phyloP scores from a whole-genome alignment of 108 stramenopile genomes.

The Epithemia pelagica region DNA sequence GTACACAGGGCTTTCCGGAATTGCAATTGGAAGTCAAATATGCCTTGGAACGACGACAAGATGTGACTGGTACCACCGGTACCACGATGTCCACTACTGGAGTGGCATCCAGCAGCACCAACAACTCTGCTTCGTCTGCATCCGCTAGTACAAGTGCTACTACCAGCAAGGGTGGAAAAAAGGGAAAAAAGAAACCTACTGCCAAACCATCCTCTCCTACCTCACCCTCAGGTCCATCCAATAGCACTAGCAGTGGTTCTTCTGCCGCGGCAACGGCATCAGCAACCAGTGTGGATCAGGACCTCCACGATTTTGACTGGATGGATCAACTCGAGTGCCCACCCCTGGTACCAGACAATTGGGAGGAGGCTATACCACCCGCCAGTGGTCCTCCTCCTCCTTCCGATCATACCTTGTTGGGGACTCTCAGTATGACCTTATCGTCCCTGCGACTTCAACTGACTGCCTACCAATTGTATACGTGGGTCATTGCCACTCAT shows the following conservation, averaged over 20 bases:
- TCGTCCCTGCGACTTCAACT: slow-evolving; percentile 21
- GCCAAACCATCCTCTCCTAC: slow-evolving; percentile 2
- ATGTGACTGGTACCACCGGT: background rate
- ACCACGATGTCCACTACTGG: background rate
- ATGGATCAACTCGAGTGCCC: slow-evolving; percentile 23
- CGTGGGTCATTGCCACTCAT: slow-evolving; percentile 22
- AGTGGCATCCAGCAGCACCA: background rate
- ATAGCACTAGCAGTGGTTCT: too few relatives aligned
- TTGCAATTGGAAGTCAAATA: slow-evolving; percentile 24
- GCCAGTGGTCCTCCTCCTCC: slow-evolving; percentile 6
- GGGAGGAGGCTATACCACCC: slow-evolving; percentile 19
- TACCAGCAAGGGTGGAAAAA: slow-evolving; percentile 30
- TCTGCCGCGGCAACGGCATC: slow-evolving; percentile 5
- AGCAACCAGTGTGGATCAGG: background rate
- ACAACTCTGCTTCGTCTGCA: slow-evolving; percentile 4
- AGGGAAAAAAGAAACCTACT: slow-evolving; percentile 32
- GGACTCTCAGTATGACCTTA: slow-evolving; percentile 30
- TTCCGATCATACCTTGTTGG: slow-evolving; percentile 36
- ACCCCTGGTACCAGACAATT: slow-evolving; percentile 20
- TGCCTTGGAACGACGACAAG: slow-evolving; percentile 8
- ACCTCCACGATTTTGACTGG: slow-evolving; percentile 12
- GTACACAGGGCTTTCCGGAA: slow-evolving; percentile 27
- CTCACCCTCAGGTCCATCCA: too few relatives aligned
- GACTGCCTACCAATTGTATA: slow-evolving; percentile 40
- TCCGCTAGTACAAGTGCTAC: background rate